Evolutionary conservation across 768 basidiomycete genomes (phyloP).

Genomic region (Ephemerocybe angulata): DNA sequence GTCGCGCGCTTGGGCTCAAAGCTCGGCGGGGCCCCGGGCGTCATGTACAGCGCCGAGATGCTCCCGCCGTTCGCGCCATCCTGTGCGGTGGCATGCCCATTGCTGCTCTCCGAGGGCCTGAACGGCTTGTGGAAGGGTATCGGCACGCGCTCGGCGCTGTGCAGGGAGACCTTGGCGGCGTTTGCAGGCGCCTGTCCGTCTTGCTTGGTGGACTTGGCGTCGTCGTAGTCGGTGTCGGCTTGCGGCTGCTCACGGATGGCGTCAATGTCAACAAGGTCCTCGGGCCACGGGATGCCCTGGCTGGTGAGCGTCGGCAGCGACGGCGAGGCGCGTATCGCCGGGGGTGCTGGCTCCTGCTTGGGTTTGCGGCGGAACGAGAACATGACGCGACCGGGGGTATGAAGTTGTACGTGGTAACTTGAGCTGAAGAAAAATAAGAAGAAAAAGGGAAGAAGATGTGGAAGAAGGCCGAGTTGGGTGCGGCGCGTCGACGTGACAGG

Average conservation of each 20-base stretch:
- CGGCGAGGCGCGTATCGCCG: constrained; percentile 65
- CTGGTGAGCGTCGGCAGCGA: constrained; percentile 75
- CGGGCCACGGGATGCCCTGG: constrained; percentile 82
- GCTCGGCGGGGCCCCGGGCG: constrained; percentile 56
- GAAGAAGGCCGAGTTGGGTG: neutral
- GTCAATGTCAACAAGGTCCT: constrained; percentile 71
- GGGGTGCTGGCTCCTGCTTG: constrained; percentile 45
- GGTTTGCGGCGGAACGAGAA: constrained; percentile 74
- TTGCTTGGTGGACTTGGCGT: neutral
- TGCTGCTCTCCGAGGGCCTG: constrained; percentile 18
- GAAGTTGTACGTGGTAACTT: neutral
- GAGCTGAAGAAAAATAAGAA: constrained; percentile 9
- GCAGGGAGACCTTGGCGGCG: constrained; percentile 68
- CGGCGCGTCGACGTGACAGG: neutral
- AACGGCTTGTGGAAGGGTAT: constrained; percentile 86
- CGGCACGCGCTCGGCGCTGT: constrained; percentile 48
- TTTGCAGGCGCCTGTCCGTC: constrained; percentile 38
- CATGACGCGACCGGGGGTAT: constrained; percentile 37
- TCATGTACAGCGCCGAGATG: constrained; percentile 72
- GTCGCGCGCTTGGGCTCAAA: constrained; percentile 54
- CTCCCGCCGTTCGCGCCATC: constrained; percentile 40
- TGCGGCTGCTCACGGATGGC: constrained; percentile 51
- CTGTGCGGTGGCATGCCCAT: constrained; percentile 40
- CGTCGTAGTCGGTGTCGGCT: constrained; percentile 16
- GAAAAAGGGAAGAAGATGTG: neutral